Conservation (phyloP, 306 rosid species). For the Albizia julibrissin region DNA sequence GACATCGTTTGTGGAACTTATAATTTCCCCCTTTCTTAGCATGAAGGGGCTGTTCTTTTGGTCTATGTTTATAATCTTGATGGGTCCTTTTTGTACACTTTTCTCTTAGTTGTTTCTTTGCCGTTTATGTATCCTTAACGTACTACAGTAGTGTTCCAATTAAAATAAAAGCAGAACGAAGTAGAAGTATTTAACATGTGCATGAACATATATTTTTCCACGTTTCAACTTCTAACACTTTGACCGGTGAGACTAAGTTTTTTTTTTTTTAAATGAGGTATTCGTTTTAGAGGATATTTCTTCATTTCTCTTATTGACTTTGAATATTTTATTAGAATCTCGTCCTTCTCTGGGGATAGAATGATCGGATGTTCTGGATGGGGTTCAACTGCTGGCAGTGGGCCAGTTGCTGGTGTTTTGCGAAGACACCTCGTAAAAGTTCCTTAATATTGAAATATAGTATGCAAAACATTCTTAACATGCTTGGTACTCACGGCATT, state of each 20-base stretch:
- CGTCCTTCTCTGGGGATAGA: not conserved
- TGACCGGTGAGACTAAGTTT: not conserved
- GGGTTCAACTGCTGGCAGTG: not conserved
- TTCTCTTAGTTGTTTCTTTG: not conserved
- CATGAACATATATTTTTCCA: not conserved
- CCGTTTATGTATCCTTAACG: not conserved
- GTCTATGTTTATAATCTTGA: not conserved
- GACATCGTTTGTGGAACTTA: not conserved
- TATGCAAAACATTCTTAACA: not conserved
- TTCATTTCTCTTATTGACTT: not conserved
- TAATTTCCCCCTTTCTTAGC: not conserved
- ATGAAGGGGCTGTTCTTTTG: not conserved
- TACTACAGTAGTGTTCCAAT: not conserved
- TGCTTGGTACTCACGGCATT: not conserved
- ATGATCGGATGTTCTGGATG: not conserved
- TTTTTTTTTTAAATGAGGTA: not conserved
- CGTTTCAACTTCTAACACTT: not conserved
- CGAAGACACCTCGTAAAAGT: not conserved
- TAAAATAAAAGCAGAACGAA: not conserved
- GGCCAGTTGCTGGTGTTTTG: slow-evolving; percentile 3
- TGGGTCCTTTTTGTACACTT: not conserved
- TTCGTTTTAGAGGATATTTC: not conserved
- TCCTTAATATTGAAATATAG: not conserved
- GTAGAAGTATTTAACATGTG: not conserved
- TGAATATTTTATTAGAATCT: not conserved